Evolutionary conservation across 495 filamentous ascomycete genomes (phyloP).

Genomic region (Apodospora peruviana): DNA sequence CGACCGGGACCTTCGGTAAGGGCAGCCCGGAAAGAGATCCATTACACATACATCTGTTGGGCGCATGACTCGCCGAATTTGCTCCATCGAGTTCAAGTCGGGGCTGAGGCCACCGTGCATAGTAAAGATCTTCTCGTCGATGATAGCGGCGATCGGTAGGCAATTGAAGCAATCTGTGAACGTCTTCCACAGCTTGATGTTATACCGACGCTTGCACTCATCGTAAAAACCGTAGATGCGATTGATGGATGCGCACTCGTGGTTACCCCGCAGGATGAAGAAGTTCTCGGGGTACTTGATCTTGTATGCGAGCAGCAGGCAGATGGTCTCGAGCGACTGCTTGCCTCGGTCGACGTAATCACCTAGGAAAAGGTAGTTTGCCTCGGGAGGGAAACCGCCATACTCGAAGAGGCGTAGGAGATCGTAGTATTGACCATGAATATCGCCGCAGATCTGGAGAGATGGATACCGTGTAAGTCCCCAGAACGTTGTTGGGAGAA

Average conservation of each 20-base stretch:
- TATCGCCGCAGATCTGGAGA: slow-evolving; percentile 92
- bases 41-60: slow-evolving; percentile 78
- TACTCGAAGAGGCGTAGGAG: slow-evolving; percentile 97
- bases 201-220: slow-evolving; percentile 98
- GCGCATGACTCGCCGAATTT: slow-evolving; percentile 97
- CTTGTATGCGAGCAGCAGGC: slow-evolving; percentile 96
- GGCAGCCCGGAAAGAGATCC: background rate
- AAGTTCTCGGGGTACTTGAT: slow-evolving; percentile 99
- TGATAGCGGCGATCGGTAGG: slow-evolving; percentile 98
- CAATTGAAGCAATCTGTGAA: slow-evolving; percentile 99
- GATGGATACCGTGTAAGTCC: slow-evolving; percentile 14
- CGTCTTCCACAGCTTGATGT: slow-evolving; percentile 99
- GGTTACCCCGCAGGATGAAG: slow-evolving; percentile 97
- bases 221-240: slow-evolving; percentile 99
- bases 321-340: slow-evolving; percentile 99
- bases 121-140: slow-evolving; percentile 99
- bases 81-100: slow-evolving; percentile 99
- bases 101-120: slow-evolving; percentile 99
- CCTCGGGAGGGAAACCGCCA: slow-evolving; percentile 96
- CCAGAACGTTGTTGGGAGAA: background rate
- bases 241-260: slow-evolving; percentile 99
- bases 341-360: slow-evolving; percentile 99
- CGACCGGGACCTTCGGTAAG: background rate
- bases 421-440: slow-evolving; percentile 99
- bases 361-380: slow-evolving; percentile 98